phyloP scores from a whole-genome alignment of 169 alveolate genomes.

The Plasmodium cynomolgi region DNA sequence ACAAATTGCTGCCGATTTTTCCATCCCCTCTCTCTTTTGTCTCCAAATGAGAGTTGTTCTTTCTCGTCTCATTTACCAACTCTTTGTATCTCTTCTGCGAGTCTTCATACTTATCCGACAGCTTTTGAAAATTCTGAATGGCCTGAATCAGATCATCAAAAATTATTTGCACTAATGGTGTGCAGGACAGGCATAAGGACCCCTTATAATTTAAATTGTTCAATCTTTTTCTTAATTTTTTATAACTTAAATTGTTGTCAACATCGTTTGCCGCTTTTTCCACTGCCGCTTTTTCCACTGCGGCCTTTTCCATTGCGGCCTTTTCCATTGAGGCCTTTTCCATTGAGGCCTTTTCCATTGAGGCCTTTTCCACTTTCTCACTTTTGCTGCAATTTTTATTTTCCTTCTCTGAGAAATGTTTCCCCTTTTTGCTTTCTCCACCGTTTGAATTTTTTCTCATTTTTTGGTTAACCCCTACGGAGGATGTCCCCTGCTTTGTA shows the following conservation, averaged over 20 bases:
- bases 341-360: neutral
- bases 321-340: neutral
- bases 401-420: neutral
- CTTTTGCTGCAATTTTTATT: neutral
- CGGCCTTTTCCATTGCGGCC: neutral
- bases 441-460: neutral
- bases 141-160: slow-evolving; percentile 72
- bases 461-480: slow-evolving; percentile 7
- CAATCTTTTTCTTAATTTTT: slow-evolving; percentile 38
- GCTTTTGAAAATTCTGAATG: slow-evolving; percentile 66
- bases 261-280: neutral
- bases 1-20: neutral
- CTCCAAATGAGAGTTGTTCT: neutral
- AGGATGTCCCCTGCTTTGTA: neutral
- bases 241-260: slow-evolving; percentile 17
- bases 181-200: slow-evolving; percentile 51
- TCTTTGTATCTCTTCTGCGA: slow-evolving; percentile 35
- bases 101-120: slow-evolving; percentile 57
- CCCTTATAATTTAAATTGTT: slow-evolving; percentile 41
- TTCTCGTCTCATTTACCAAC: slow-evolving; percentile 13
- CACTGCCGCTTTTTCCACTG: neutral
- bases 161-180: slow-evolving; percentile 59
- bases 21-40: neutral
- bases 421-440: neutral
- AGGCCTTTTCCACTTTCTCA: neutral